Base-by-base conservation (phyloP, 169 alveolate species). In the Cryptosporidium sp. region DNA sequence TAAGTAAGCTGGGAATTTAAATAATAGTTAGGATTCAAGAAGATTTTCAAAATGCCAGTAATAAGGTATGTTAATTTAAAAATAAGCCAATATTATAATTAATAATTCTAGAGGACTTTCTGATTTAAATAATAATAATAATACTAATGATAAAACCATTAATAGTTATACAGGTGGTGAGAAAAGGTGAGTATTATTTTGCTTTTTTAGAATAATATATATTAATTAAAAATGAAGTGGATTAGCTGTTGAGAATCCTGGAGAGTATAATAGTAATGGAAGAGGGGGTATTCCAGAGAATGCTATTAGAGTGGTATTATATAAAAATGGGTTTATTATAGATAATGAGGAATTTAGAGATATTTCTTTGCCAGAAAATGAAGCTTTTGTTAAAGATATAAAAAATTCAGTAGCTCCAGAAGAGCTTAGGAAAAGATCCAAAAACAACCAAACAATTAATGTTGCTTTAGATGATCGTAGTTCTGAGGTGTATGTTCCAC, bases 311-410 rank as follows among this genome's bases (percentile, higher is more conserved):
- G 93, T 97, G 5, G 93, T 93, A 21, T 75, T 97, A 73, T 97
- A 94, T 84, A 71, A 93, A 85, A 97, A 96, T 70, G 99, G 99
- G 3, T 97, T 97, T 91, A 92, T 91, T 16, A 94, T 97, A 26
- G 98, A 97, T 91, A 96, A 95, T 61, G 98, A 98, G 10, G 96
- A 95, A 39, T 97, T 97, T 86, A 92, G 99, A 71, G 96, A 96
- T 43, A 95, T 95, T 52, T 85, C 93, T 21, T 51, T 91, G 4
- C 97, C 97, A 16, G 96, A 96, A 84, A 97, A 96, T 86, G 93
- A 94, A 51, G 73, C 92, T 69, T 97, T 97, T 75, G 93, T 97
- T 93, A 87, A 93, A n/a, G 97, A 97, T 86, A 93, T 97, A 8
- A 97, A 94, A 71, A 93, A 95, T 70, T 98, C 98, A 3, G 85